Base-by-base conservation (phyloP, 371 early-diverging fungal species). In the Mucor irregularis region DNA sequence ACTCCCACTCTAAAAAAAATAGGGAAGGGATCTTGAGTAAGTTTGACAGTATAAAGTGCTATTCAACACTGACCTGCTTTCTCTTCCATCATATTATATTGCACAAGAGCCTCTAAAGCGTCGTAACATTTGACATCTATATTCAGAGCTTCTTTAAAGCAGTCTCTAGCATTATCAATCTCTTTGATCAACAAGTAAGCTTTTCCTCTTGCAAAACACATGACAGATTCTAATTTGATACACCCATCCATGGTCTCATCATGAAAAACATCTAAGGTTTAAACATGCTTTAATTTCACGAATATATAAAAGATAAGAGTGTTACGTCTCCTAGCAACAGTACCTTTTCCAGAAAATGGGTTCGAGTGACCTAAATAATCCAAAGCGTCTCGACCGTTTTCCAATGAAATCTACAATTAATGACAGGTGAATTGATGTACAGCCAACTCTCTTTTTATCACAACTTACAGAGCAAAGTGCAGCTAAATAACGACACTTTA, bases 121-220 rank as follows among this genome's bases (percentile, higher is more conserved):
- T 85, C 90, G 53, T 76, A 85, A 50, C 89, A 89, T 53, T 85
- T 82, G 10, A 85, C 80, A 64, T 92, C 92, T 0, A 79, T 61
- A 5, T 25, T 47, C 13, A 90, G 68, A 3, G 92, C 84, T 49
- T 88, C 84, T 46, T 82, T 81, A 53, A 82, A 89, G 52, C 78
- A 75, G 16, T 79, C 78, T 46, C 82, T 82, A 6, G 90, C 91
- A 22, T 64, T 61, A 5, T 60, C 68, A 5, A 77, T 53, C 38
- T 88, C 77, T 10, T 74, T 70, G 28, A 74, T 53, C n/a, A 81
- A 64, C 19, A 83, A 62, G 54, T 76, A 84, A 2, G 82, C 81
- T 17, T 73, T 53, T 31, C 90, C 92, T 51, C 85, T 71, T 5
- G 86, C 74, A 61, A 79, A 86, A 37, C 80, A 84, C 76, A 88